Base-by-base conservation (phyloP, 1,284 basidiomycete genomes). In the Malassezia sp. region DNA sequence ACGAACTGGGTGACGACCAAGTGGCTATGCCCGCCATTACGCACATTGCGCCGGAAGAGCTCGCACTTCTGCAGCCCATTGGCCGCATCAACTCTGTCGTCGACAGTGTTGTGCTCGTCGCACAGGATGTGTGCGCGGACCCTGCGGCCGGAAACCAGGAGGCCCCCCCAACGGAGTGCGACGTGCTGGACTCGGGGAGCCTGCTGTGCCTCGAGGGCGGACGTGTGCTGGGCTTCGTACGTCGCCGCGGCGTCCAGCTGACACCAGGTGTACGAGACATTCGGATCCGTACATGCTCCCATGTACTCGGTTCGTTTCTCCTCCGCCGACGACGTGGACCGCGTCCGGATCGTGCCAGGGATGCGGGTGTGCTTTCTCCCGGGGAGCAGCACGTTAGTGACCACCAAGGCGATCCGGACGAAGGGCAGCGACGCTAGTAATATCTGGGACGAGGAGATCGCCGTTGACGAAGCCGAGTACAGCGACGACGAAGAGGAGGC, bases 361-460 rank as follows among this genome's bases (percentile, higher is more conserved):
- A 44, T 42, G 3, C 11, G 38, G 42, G 80, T 89, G 26, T 87
- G 79, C 68, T 85, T 87, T 66, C 77, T 85, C 24, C 85, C 85
- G 1, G 71, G 73, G 22, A 78, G 79, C 34, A 86, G 84, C 71
- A 77, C 77, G 37, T 86, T 85, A 59, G 81, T 89, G 28, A 84
- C 84, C 61, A 75, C 86, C 9, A 74, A 75, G 34, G 76, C 79
- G 39, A 76, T 90, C 29, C 57, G 61, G 5, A 74, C 72, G 21
- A 86, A 81, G 63, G 87, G 86, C 29, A 87, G 84, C 59, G 86
- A 90, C 58, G 86, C 87, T n/a, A 87, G 84, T 65, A 90, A 90
- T 67, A 76, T 86, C 6, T 80, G 85, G 59, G 87, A 90, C 60
- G 86, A 90, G 71, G 86, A 90, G 63, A 82, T 84, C 1, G 82